These are phyloP conservation scores for Microcyclospora pomicola DNA, from an alignment of 2,329 filamentous ascomycete genomes.

Conservation along the genomic window DNA sequence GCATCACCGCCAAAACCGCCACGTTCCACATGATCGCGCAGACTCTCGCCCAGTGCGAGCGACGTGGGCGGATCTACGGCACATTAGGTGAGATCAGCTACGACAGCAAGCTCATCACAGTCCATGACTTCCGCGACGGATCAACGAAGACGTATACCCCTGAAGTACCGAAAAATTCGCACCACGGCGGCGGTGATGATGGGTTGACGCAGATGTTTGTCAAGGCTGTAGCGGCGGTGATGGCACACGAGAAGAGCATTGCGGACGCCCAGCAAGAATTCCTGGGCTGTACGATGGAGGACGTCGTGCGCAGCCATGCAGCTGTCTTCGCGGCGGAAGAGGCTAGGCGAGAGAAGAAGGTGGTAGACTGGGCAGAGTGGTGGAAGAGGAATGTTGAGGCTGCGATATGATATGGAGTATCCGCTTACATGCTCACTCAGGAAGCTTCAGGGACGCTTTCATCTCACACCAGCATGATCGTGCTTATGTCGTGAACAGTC, in stretches of 20 bases:
- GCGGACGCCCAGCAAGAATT: constrained; percentile 58
- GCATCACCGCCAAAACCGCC: constrained; percentile 63
- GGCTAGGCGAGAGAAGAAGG: constrained; percentile 53
- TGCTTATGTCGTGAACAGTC: too few species aligned
- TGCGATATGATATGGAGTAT: too few species aligned
- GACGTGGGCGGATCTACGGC: constrained; percentile 76
- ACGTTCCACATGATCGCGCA: constrained; percentile 90
- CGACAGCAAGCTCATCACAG: constrained; percentile 61
- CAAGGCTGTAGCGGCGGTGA: constrained; percentile 64
- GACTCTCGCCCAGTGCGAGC: constrained; percentile 73
- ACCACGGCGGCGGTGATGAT: constrained; percentile 65
- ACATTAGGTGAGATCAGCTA: constrained; percentile 75
- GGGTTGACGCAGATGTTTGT: constrained; percentile 75
- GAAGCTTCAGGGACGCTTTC: too few species aligned
- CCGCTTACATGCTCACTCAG: too few species aligned
- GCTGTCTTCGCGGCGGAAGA: constrained; percentile 92
- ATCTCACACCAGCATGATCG: too few species aligned
- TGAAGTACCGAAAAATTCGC: constrained; percentile 33
- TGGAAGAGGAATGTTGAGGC: constrained; percentile 3
- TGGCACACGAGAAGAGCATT: constrained; percentile 53
- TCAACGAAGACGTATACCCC: constrained; percentile 45
- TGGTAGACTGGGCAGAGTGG: constrained; percentile 45
- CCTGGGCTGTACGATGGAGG: constrained; percentile 73
- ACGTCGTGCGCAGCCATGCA: constrained; percentile 78
- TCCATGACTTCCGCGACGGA: constrained; percentile 49